These are phyloP conservation scores for Ampelocalamus luodianensis DNA, from an alignment of 176 grass and related monocot genomes.

Conservation along the genomic window DNA sequence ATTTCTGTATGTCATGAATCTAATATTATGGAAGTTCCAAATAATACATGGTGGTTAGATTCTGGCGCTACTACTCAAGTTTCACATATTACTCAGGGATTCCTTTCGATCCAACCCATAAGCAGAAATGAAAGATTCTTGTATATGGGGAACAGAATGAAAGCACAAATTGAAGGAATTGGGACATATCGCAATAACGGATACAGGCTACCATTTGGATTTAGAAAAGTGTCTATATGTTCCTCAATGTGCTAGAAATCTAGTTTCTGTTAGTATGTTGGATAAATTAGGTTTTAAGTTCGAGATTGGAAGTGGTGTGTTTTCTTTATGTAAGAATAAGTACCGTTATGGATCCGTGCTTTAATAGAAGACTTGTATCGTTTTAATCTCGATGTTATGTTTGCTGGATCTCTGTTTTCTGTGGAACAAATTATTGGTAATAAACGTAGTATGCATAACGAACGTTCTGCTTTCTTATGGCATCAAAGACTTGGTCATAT, in stretches of 20 bases:
- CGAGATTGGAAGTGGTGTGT: too few species aligned
- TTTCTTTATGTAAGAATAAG: neutral
- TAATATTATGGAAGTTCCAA: neutral
- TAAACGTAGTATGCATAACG: too few species aligned
- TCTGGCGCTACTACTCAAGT: conserved; percentile 5
- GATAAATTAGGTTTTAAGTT: too few species aligned
- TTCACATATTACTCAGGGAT: conserved; percentile 6
- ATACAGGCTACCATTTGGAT: conserved; percentile 10
- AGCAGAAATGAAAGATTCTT: conserved; percentile 10
- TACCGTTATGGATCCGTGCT: conserved; percentile 28
- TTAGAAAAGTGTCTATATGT: too few species aligned
- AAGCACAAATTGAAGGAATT: neutral
- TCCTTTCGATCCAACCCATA: conserved; percentile 31
- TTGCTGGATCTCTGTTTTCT: neutral
- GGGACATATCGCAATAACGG: conserved; percentile 7
- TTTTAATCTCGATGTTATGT: conserved; percentile 27
- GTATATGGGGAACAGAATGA: conserved; percentile 13
- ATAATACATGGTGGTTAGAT: neutral
- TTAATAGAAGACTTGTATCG: conserved; percentile 29
- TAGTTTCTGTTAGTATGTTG: too few species aligned
- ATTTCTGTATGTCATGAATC: neutral
- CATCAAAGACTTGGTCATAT: too few species aligned
- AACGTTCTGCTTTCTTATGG: too few species aligned
- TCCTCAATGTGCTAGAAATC: conserved; percentile 17
- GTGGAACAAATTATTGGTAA: neutral